Conservation (phyloP, 768 basidiomycete genomes). For the Sarcodon aspratus region DNA sequence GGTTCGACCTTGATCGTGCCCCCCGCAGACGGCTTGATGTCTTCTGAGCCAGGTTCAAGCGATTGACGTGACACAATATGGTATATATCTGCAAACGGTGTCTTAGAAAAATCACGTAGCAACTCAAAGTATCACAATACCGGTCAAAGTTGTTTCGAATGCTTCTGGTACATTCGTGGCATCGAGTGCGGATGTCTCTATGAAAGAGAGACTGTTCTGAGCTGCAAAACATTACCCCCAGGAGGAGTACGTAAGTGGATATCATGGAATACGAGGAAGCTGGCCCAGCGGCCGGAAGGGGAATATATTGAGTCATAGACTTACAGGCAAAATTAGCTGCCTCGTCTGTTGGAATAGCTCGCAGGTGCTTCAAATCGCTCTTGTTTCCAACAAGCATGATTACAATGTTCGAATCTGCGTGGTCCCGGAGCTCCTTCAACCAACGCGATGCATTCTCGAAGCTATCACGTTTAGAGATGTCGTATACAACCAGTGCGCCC, state of each 20-base stretch:
- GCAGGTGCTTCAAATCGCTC: slow-evolving; percentile 95
- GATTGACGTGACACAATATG: slow-evolving; percentile 94
- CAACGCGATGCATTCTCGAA: slow-evolving; percentile 91
- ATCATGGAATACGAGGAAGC: neutral
- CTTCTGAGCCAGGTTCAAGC: slow-evolving; percentile 72
- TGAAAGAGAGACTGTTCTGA: slow-evolving; percentile 88
- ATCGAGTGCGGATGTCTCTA: slow-evolving; percentile 99
- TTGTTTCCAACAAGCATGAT: slow-evolving; percentile 98
- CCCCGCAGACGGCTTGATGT: slow-evolving; percentile 69
- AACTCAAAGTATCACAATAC: slow-evolving; percentile 28
- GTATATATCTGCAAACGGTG: slow-evolving; percentile 71
- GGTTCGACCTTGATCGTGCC: slow-evolving; percentile 79
- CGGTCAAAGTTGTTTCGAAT: slow-evolving; percentile 92
- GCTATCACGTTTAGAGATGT: slow-evolving; percentile 88
- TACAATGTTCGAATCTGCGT: slow-evolving; percentile 87
- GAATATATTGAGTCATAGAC: slow-evolving; percentile 9
- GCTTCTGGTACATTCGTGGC: slow-evolving; percentile 96
- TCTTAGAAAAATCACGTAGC: neutral
- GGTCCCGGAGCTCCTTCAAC: slow-evolving; percentile 95
- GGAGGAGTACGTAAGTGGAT: neutral
- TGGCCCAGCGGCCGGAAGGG: too few species aligned
- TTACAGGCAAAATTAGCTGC: slow-evolving; percentile 83
- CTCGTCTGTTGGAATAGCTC: slow-evolving; percentile 96
- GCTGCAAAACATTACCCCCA: slow-evolving; percentile 27
- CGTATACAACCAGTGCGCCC: slow-evolving; percentile 86